These are phyloP conservation scores for Aspergillus sp. DNA, from an alignment of 2,329 filamentous ascomycete genomes.

Conservation along the genomic window DNA sequence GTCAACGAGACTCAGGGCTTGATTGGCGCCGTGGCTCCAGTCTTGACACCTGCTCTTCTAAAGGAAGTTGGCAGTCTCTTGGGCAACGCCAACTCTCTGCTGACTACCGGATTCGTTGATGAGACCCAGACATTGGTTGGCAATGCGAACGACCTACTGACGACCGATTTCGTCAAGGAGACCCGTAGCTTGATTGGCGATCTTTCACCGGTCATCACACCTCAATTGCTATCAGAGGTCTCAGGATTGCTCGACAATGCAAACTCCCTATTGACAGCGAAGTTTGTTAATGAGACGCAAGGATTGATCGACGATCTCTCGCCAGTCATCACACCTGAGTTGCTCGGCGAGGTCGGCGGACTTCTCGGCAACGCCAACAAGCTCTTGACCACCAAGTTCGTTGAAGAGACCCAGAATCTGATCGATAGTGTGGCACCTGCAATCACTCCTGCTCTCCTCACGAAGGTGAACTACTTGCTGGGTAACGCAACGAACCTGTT, in stretches of 20 bases:
- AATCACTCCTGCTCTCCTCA: conserved; percentile 31
- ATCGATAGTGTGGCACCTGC: conserved; percentile 24
- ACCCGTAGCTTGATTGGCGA: conserved; percentile 17
- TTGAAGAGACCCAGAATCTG: conserved; percentile 25
- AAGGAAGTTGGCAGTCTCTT: conserved; percentile 26
- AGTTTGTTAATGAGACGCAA: conserved; percentile 23
- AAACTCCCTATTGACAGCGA: conserved; percentile 30
- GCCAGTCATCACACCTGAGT: conserved; percentile 10
- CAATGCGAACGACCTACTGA: conserved; percentile 28
- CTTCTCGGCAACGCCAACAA: conserved; percentile 26
- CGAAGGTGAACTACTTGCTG: conserved; percentile 31
- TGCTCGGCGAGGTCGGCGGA: conserved; percentile 13
- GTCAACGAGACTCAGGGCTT: conserved; percentile 29
- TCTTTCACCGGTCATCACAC: conserved; percentile 20
- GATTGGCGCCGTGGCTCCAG: conserved; percentile 25
- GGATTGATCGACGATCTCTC: conserved; percentile 18
- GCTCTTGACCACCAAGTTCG: conserved; percentile 29
- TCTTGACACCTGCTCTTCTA: conserved; percentile 28
- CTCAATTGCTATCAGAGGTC: conserved; percentile 24
- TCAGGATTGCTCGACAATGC: conserved; percentile 22
- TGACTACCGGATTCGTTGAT: conserved; percentile 36
- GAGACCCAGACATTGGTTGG: conserved; percentile 26
- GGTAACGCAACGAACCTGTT: conserved; percentile 34
- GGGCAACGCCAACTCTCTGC: conserved; percentile 31
- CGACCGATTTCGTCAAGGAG: conserved; percentile 25